Percentiles rank a stretch among this genome's conserved stretches.
Evolutionary conservation across 192 early-diverging fungal genomes (phyloP).

Genomic region (Backusella circina): DNA sequence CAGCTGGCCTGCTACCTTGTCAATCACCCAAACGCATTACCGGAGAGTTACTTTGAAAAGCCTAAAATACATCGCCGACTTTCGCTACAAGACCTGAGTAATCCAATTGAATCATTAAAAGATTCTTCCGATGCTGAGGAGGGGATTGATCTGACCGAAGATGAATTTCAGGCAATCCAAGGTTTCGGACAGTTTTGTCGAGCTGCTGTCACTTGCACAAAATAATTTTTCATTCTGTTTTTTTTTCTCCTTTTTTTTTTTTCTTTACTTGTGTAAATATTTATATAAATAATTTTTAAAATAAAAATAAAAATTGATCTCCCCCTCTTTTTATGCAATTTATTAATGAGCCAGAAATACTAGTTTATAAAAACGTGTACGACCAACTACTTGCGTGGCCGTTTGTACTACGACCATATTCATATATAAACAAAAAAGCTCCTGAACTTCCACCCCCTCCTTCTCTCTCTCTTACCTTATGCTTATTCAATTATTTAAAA

Average conservation of each 20-base stretch:
- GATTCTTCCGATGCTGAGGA: not conserved
- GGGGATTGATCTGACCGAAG: constrained; percentile 15
- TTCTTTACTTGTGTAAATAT: not conserved
- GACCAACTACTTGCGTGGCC: not conserved
- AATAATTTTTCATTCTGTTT: not conserved
- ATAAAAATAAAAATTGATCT: not conserved
- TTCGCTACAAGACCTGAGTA: constrained; percentile 23
- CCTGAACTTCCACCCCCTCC: not conserved
- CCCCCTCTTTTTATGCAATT: not conserved
- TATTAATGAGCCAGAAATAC: not conserved
- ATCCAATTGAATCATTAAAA: constrained; percentile 19
- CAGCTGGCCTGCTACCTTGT: constrained; percentile 13
- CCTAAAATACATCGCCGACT: not conserved
- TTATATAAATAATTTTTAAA: not conserved
- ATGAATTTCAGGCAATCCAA: constrained; percentile 28
- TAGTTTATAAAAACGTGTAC: not conserved
- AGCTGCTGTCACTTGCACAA: not conserved
- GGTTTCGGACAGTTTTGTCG: constrained; percentile 27
- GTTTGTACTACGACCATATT: not conserved
- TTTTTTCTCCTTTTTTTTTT: not conserved
- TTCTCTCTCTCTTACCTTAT: not conserved
- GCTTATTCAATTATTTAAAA: not conserved
- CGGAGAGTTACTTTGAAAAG: constrained; percentile 13
- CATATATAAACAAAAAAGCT: not conserved
- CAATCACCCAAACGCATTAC: constrained; percentile 13